Percentiles rank a stretch among this genome's conserved stretches.
Evolutionary conservation across 768 basidiomycete genomes (phyloP).

Genomic region (Psilocybe cubensis): DNA sequence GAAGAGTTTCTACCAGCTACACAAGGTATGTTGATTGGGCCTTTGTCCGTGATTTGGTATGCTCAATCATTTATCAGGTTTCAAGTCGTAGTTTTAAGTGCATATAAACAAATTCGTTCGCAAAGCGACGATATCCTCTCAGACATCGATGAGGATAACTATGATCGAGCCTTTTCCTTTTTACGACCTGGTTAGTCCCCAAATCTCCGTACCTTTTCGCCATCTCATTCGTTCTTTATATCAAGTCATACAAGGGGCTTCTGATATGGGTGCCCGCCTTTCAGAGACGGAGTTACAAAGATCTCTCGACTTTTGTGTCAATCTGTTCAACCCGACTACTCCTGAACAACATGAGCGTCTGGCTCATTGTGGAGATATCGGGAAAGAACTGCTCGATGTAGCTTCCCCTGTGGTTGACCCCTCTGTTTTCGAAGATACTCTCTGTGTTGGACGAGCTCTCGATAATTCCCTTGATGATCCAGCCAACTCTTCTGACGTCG

Average conservation of each 20-base stretch:
- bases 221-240: neutral
- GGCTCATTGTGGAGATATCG: constrained; percentile 25
- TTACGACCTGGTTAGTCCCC: constrained; percentile 56
- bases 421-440: constrained; percentile 37
- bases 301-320: constrained; percentile 78
- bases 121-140: constrained; percentile 58
- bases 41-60: neutral
- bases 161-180: constrained; percentile 67
- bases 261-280: constrained; percentile 72
- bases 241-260: constrained; percentile 79
- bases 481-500: constrained; percentile 35
- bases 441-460: constrained; percentile 26
- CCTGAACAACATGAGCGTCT: constrained; percentile 60
- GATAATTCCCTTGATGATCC: constrained; percentile 16
- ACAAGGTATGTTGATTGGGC: constrained; percentile 44
- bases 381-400: constrained; percentile 55
- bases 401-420: constrained; percentile 51
- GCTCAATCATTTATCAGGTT: constrained; percentile 42
- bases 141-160: constrained; percentile 71
- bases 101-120: constrained; percentile 72
- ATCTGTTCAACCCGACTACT: constrained; percentile 70
- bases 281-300: constrained; percentile 76
- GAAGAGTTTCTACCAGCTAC: constrained; percentile 58
- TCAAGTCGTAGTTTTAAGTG: constrained; percentile 71
- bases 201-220: neutral